These are phyloP conservation scores for Candida parachauliodes DNA, from an alignment of 805 yeast genomes.

Conservation along the genomic window DNA sequence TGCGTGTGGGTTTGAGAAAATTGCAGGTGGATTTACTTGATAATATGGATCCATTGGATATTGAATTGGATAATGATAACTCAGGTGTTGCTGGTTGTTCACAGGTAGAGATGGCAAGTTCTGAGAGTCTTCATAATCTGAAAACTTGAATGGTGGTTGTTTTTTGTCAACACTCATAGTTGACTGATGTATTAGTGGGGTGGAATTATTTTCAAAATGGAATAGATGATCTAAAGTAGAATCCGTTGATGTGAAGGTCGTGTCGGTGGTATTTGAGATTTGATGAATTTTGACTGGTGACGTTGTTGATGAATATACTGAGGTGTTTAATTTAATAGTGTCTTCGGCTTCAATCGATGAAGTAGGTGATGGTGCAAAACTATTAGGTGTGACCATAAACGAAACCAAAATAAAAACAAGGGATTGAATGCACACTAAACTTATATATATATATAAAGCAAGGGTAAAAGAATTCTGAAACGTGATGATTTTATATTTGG, in stretches of 20 bases:
- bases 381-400: background rate
- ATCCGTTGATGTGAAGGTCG: background rate
- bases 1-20: conserved; percentile 9
- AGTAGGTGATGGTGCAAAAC: conserved; percentile 15
- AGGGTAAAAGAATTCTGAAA: too few relatives aligned
- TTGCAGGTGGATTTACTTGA: background rate
- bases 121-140: background rate
- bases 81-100: background rate
- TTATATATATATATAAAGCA: background rate
- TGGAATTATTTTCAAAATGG: conserved; percentile 2
- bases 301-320: conserved; percentile 3
- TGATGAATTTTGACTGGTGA: background rate
- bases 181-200: background rate
- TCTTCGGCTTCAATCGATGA: conserved; percentile 20
- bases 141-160: background rate
- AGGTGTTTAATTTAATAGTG: conserved; percentile 16
- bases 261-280: background rate
- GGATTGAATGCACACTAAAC: too few relatives aligned
- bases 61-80: too few relatives aligned
- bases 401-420: too few relatives aligned
- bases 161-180: background rate
- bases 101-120: background rate
- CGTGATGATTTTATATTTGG: too few relatives aligned
- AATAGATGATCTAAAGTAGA: background rate
- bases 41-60: conserved; percentile 1